Base-by-base conservation (phyloP, 768 basidiomycete species). In the Leccinum pellstonianum region DNA sequence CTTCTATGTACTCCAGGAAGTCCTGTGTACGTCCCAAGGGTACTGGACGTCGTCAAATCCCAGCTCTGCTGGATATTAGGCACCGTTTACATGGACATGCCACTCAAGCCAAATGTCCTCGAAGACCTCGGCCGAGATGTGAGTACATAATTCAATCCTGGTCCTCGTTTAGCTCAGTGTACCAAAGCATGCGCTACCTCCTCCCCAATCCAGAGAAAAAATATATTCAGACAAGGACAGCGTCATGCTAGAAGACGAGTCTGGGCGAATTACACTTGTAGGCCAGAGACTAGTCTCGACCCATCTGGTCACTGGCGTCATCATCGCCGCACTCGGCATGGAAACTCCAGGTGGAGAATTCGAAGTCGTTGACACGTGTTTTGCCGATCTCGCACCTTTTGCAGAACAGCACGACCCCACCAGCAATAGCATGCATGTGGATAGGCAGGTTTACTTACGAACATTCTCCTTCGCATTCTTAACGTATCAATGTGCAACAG, bases 21-120 rank as follows among this genome's bases (percentile, higher is more conserved):
- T 11, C 93, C 94, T 0, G 68, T 80, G 11, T 80, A 87, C 31
- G 83, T 95, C n/a, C 81, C 86, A 6, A 82, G 92, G 31, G 90
- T 96, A 3, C 84, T 97, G 4, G 96, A 98, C 59, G 88, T 98
- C 8, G 77, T 86, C 50, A 91, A 93, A 66, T 88, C 89, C 1
- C 79, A 89, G 66, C 77, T 96, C 56, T 97, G 94, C 73, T 98
- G 89, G 73, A 83, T 98, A 61, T 79, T 97, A 56, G 97, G 97
- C 4, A 99, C 97, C 0, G 87, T 98, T 6, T 99, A 98, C 73
- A 89, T 98, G 86, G 95, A 99, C 61, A 99, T 99, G 97, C 93
- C 95, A 9, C 80, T 98, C 54, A 99, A 99, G 70, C 96, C 96
- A 0, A 98, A 98, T 68, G 91, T 99, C n/a, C 81, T 99, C 62